Evolutionary conservation across 345 rosid genomes (phyloP).

Genomic region (Iberis pinnata): DNA sequence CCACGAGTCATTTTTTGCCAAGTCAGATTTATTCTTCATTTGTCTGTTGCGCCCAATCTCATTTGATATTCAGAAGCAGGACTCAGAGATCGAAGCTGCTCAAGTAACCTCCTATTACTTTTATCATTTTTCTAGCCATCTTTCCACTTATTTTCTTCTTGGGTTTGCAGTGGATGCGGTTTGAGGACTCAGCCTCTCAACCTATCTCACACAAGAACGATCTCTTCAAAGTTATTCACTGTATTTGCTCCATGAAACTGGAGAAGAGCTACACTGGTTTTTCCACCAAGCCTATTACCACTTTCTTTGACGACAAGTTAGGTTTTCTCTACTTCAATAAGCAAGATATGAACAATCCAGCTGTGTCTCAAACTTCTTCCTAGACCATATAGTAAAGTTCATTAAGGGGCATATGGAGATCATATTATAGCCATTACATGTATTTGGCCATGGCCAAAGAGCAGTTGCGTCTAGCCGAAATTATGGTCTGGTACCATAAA

Average conservation of each 20-base stretch:
- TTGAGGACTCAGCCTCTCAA: conserved; percentile 69
- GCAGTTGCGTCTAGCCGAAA: too few relatives aligned
- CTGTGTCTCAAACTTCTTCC: too few relatives aligned
- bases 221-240: conserved; percentile 36
- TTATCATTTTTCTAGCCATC: background rate
- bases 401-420: too few relatives aligned
- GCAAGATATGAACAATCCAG: conserved; percentile 30
- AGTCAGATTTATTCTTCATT: conserved; percentile 64
- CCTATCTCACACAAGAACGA: conserved; percentile 47
- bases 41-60: conserved; percentile 64
- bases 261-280: conserved; percentile 45
- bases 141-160: background rate
- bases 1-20: conserved; percentile 53
- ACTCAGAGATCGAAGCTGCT: conserved; percentile 75
- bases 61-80: conserved; percentile 62
- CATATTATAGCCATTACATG: too few relatives aligned
- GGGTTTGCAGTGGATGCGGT: conserved; percentile 58
- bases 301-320: conserved; percentile 28
- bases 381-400: too few relatives aligned
- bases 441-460: too few relatives aligned
- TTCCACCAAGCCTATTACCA: conserved; percentile 28
- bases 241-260: conserved; percentile 46
- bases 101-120: conserved; percentile 41
- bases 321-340: conserved; percentile 43
- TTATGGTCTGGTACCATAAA: too few relatives aligned